Conservation (phyloP, 2,329 filamentous ascomycete species). For the Rasamsonia emersonii region DNA sequence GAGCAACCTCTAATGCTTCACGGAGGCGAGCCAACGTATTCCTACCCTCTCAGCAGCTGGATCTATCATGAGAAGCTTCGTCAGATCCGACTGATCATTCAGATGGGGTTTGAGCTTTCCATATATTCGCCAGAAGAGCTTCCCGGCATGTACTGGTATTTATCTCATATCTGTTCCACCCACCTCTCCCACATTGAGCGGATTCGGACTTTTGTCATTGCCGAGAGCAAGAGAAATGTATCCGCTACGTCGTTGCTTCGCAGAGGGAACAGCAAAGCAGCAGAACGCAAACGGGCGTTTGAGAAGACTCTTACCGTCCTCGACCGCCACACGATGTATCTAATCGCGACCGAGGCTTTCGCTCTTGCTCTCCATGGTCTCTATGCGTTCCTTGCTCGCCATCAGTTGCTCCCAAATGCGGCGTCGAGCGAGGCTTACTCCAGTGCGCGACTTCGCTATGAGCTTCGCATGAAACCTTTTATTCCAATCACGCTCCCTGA, state of each 20-base stretch:
- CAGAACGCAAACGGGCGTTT: slow-evolving; percentile 26
- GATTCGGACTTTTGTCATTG: slow-evolving; percentile 57
- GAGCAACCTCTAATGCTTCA: slow-evolving; percentile 51
- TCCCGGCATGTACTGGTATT: slow-evolving; percentile 83
- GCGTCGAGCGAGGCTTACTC: slow-evolving; percentile 54
- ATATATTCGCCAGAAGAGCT: slow-evolving; percentile 82
- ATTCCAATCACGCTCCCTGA: slow-evolving; percentile 58
- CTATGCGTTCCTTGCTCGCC: slow-evolving; percentile 57
- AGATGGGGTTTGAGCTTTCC: slow-evolving; percentile 89
- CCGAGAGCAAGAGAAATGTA: slow-evolving; percentile 21
- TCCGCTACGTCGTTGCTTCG: slow-evolving; percentile 10
- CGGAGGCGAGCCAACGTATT: slow-evolving; percentile 50
- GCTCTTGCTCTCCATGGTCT: slow-evolving; percentile 48
- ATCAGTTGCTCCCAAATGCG: slow-evolving; percentile 39
- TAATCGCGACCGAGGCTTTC: slow-evolving; percentile 51
- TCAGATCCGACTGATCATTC: slow-evolving; percentile 77
- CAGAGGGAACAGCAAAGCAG: slow-evolving; percentile 9
- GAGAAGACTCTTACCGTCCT: slow-evolving; percentile 42
- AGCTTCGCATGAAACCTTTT: slow-evolving; percentile 82
- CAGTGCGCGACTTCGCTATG: slow-evolving; percentile 61
- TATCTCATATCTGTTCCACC: slow-evolving; percentile 64
- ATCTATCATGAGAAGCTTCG: slow-evolving; percentile 82
- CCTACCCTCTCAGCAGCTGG: slow-evolving; percentile 78
- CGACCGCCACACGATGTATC: slow-evolving; percentile 55
- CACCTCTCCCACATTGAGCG: slow-evolving; percentile 62